These are phyloP conservation scores for Sphaerostilbella broomeana DNA, from an alignment of 2,329 filamentous ascomycete genomes.

Conservation along the genomic window DNA sequence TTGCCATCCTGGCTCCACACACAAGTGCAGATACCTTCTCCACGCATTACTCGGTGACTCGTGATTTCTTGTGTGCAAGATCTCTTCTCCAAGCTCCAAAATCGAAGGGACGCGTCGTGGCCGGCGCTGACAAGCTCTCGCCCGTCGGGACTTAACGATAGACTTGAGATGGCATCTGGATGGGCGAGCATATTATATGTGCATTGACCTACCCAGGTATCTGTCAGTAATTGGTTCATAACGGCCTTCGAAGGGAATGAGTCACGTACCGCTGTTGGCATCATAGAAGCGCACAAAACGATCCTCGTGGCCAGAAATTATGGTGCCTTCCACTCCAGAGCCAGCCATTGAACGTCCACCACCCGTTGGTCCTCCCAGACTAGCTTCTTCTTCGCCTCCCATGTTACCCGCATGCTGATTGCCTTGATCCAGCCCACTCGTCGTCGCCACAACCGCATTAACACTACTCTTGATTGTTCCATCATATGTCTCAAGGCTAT, in stretches of 20 bases:
- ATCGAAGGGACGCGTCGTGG: constrained; percentile 89
- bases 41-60: constrained; percentile 86
- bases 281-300: constrained; percentile 95
- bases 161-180: constrained; percentile 81
- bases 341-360: constrained; percentile 58
- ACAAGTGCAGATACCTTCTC: constrained; percentile 88
- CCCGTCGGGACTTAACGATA: constrained; percentile 88
- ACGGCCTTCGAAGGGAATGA: not conserved
- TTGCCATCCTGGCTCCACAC: constrained; percentile 94
- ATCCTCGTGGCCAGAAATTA: constrained; percentile 96
- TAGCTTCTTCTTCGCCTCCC: constrained; percentile 65
- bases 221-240: not conserved
- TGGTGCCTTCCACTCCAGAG: constrained; percentile 80
- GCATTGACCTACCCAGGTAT: constrained; percentile 78
- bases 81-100: constrained; percentile 96
- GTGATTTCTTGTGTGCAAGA: constrained; percentile 94
- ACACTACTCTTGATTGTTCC: constrained; percentile 72
- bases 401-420: constrained; percentile 46
- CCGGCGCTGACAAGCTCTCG: constrained; percentile 92
- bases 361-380: constrained; percentile 68
- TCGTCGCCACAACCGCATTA: constrained; percentile 86
- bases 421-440: constrained; percentile 68
- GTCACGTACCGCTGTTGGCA: constrained; percentile 85
- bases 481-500: constrained; percentile 89
- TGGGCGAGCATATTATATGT: constrained; percentile 99